Percentiles rank a stretch among this genome's conserved stretches.
phyloP scores from a whole-genome alignment of 495 filamentous ascomycete species.

The Geopyxis carbonaria region DNA sequence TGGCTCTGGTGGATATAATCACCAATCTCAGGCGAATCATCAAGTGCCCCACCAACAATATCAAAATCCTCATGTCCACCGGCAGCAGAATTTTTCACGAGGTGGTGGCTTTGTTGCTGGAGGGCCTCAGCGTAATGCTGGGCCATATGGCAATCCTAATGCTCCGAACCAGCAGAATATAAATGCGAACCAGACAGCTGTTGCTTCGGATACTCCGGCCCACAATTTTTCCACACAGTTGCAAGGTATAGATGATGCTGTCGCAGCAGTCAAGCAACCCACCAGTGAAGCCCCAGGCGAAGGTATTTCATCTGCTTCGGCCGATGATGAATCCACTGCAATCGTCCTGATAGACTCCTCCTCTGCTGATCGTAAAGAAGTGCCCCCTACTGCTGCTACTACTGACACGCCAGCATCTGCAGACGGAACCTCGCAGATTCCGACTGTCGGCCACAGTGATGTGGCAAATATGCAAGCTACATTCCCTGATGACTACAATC shows the following conservation, averaged over 20 bases:
- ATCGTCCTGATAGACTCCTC: too few species aligned
- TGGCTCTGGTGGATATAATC: conserved; percentile 28
- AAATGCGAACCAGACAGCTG: too few species aligned
- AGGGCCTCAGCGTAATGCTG: too few species aligned
- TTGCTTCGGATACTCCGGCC: too few species aligned
- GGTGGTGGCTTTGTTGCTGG: conserved; percentile 20
- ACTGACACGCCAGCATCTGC: not conserved
- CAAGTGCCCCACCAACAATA: conserved; percentile 27
- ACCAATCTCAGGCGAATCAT: conserved; percentile 25
- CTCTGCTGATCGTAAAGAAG: too few species aligned
- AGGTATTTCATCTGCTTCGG: too few species aligned
- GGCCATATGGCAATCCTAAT: too few species aligned
- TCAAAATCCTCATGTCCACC: conserved; percentile 26
- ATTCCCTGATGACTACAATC: not conserved
- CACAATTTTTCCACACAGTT: too few species aligned
- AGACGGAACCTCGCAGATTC: conserved; percentile 13
- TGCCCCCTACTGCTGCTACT: not conserved
- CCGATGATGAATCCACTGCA: conserved; percentile 22
- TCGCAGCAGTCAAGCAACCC: conserved; percentile 14
- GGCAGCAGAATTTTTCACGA: conserved; percentile 23
- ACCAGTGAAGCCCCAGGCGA: not conserved
- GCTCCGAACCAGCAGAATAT: too few species aligned
- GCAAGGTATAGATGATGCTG: conserved; percentile 25
- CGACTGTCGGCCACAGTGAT: conserved; percentile 7
- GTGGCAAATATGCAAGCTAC: not conserved